phyloP scores from a whole-genome alignment of 331 rosid genomes.

The Rhamnella rubrinervis region DNA sequence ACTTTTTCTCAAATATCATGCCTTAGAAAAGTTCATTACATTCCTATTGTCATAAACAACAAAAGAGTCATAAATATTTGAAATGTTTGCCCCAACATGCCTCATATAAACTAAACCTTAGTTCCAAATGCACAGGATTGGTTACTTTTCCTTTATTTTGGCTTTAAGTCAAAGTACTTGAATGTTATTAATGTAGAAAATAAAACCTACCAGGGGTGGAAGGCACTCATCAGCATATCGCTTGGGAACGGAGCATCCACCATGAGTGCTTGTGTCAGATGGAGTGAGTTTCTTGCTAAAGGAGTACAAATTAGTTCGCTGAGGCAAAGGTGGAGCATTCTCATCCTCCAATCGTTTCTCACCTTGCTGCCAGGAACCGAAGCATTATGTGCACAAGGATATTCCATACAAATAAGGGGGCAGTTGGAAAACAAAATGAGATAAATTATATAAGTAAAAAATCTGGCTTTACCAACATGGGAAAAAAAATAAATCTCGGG shows the following conservation, averaged over 20 bases:
- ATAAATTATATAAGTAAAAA: constrained; percentile 3
- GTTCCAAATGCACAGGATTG: background rate
- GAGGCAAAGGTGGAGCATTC: constrained; percentile 15
- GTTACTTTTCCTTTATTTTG: background rate
- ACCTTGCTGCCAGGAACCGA: constrained; percentile 39
- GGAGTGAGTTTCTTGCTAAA: constrained; percentile 56
- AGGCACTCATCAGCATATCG: constrained; percentile 52
- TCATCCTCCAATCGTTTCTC: constrained; percentile 18
- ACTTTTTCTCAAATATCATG: background rate
- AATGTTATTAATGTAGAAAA: constrained; percentile 10
- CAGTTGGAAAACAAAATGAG: constrained; percentile 2
- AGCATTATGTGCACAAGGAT: constrained; percentile 5
- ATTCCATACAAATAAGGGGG: background rate
- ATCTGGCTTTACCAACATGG: no score
- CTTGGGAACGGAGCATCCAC: constrained; percentile 69
- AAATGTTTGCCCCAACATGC: background rate
- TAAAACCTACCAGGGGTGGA: constrained; percentile 57
- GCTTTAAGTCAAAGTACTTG: no score
- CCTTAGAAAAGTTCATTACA: background rate
- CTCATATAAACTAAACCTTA: background rate
- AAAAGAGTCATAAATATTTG: background rate
- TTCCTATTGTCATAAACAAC: background rate
- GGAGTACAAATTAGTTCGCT: constrained; percentile 12
- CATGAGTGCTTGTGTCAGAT: constrained; percentile 71
- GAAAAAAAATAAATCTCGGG: no score